Percentiles rank a stretch among this genome's conserved stretches.
Conservation (phyloP, 441 rosid species). For the Eutrema salsugineum region DNA sequence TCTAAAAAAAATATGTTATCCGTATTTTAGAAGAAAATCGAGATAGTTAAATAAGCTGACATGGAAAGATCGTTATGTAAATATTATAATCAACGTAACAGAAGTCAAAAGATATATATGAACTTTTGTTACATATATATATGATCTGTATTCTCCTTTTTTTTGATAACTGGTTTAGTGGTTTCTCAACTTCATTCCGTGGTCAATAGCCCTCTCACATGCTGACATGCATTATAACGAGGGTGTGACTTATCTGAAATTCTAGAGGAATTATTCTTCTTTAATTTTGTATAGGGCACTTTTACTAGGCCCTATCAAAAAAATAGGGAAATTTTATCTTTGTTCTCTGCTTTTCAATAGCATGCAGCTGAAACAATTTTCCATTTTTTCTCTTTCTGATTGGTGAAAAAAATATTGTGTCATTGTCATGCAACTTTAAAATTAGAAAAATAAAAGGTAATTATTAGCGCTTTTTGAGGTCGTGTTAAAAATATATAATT, state of each 20-base stretch:
- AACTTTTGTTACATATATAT: neutral
- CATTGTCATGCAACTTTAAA: neutral
- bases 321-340: too few relatives aligned
- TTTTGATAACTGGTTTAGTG: neutral
- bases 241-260: too few relatives aligned
- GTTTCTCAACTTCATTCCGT: neutral
- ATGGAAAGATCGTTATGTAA: slow-evolving; percentile 19
- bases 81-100: neutral
- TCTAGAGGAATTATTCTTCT: too few relatives aligned
- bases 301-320: too few relatives aligned
- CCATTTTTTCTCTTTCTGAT: too few relatives aligned
- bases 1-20: neutral
- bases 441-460: neutral
- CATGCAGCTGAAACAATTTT: too few relatives aligned
- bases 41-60: slow-evolving; percentile 21
- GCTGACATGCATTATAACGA: neutral
- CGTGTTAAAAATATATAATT: neutral
- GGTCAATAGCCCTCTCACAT: neutral
- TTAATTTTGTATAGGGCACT: too few relatives aligned
- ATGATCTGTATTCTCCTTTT: too few relatives aligned
- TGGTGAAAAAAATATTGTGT: neutral
- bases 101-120: too few relatives aligned
- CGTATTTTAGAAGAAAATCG: neutral
- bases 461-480: neutral
- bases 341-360: too few relatives aligned